phyloP scores from a whole-genome alignment of 2,329 filamentous ascomycete genomes.

The Chaetomium globosum region DNA sequence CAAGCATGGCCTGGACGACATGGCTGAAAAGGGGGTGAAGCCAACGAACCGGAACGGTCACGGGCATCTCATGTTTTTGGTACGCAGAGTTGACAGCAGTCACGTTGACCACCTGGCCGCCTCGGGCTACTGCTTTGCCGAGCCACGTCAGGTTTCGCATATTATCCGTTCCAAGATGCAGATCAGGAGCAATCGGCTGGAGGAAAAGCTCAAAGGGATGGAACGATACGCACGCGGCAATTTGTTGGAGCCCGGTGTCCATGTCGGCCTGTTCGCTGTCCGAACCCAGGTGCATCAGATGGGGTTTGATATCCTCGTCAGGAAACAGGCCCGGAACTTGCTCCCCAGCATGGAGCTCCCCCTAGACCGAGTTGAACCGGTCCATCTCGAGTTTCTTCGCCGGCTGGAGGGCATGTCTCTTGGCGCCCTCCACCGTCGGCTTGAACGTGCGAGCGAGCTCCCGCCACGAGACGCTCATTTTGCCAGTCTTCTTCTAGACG shows the following conservation, averaged over 20 bases:
- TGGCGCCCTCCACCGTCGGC: slow-evolving; percentile 44
- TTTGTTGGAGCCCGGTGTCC: slow-evolving; percentile 56
- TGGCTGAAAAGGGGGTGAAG: slow-evolving; percentile 49
- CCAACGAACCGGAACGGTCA: slow-evolving; percentile 55
- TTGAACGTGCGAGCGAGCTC: slow-evolving; percentile 42
- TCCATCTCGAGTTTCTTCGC: slow-evolving; percentile 58
- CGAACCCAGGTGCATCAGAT: slow-evolving; percentile 54
- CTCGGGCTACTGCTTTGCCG: slow-evolving; percentile 77
- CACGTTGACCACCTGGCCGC: slow-evolving; percentile 66
- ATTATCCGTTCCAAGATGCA: slow-evolving; percentile 75
- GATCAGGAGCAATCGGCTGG: slow-evolving; percentile 65
- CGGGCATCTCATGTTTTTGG: slow-evolving; percentile 80
- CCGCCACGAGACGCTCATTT: slow-evolving; percentile 30
- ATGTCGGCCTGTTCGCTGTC: slow-evolving; percentile 62
- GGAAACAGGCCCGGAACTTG: slow-evolving; percentile 58
- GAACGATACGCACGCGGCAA: slow-evolving; percentile 55
- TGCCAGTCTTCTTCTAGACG: slow-evolving; percentile 34
- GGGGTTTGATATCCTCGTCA: slow-evolving; percentile 66
- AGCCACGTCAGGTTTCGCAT: slow-evolving; percentile 66
- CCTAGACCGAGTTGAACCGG: slow-evolving; percentile 54
- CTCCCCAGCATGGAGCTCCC: slow-evolving; percentile 62
- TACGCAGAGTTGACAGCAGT: slow-evolving; percentile 61
- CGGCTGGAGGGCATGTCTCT: slow-evolving; percentile 53
- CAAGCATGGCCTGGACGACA: slow-evolving; percentile 37
- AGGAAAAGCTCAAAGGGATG: slow-evolving; percentile 65